Evolutionary conservation across 1,284 basidiomycete genomes (phyloP).

Genomic region (Fomes fomentarius): DNA sequence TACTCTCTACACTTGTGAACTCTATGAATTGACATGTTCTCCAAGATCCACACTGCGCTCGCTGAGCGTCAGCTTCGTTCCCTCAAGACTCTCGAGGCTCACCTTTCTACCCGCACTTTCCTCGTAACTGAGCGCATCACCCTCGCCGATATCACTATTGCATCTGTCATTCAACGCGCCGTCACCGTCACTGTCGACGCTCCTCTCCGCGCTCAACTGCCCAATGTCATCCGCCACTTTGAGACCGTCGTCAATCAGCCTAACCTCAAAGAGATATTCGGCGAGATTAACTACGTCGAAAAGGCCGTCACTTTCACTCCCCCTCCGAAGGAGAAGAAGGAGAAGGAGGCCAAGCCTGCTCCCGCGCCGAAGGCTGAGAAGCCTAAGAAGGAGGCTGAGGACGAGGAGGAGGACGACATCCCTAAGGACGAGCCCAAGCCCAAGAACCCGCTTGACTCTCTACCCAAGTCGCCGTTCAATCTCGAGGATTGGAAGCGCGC

Average conservation of each 20-base stretch:
- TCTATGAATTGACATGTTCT: not conserved
- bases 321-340: slow-evolving; percentile 70
- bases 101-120: slow-evolving; percentile 85
- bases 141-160: slow-evolving; percentile 85
- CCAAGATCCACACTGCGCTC: slow-evolving; percentile 58
- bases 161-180: slow-evolving; percentile 56
- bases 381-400: slow-evolving; percentile 63
- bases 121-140: slow-evolving; percentile 95
- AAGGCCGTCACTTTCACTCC: slow-evolving; percentile 76
- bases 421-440: slow-evolving; percentile 72
- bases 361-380: slow-evolving; percentile 54
- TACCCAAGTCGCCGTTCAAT: slow-evolving; percentile 92
- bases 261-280: slow-evolving; percentile 69
- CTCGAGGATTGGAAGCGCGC: slow-evolving; percentile 98
- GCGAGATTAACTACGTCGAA: slow-evolving; percentile 64
- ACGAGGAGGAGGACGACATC: slow-evolving; percentile 70
- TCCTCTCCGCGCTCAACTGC: slow-evolving; percentile 63
- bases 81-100: slow-evolving; percentile 70
- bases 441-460: slow-evolving; percentile 93
- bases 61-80: slow-evolving; percentile 57
- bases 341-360: slow-evolving; percentile 49
- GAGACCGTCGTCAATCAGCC: slow-evolving; percentile 88
- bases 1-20: slow-evolving; percentile 8
- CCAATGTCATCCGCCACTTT: slow-evolving; percentile 83
- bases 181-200: slow-evolving; percentile 64